Base-by-base conservation (phyloP, 2,329 filamentous ascomycete species). In the Ramularia collo-cygni region DNA sequence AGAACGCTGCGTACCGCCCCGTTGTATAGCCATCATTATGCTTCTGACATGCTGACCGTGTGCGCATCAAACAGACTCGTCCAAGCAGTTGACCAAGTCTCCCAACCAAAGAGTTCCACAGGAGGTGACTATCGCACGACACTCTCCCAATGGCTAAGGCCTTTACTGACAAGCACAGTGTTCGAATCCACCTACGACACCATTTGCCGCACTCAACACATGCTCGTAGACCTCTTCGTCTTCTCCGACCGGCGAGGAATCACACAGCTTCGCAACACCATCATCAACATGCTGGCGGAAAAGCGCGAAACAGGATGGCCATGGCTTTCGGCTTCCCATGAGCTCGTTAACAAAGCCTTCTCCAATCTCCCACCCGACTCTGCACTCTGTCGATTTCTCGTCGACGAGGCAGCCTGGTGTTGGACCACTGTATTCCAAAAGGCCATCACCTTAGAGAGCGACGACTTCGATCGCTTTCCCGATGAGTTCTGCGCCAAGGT, bases 381-480 rank as follows among this genome's bases (percentile, higher is more conserved):
- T 3, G 38, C n/a, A 4, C 17, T 32, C 21, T 33, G 33, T 32
- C 27, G 33, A n/a, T 41, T 31, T 10, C 17, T 41, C 2, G 33
- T 41, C 13, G 38, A 41, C 19, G 27, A 36, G 18, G 38, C 26
- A 4, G 33, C 27, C 10, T 41, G 38, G 38, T 37, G 33, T 7
- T 41, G 32, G 35, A 13, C 26, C 0, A 82, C 85, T 53, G 79
- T 86, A 18, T 64, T 70, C 1, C 78, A 77, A 35, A 78, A 71
- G 1, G 79, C 85, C 54, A n/a, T n/a, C n/a, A n/a, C n/a, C n/a
- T n/a, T n/a, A n/a, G n/a, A n/a, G n/a, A n/a, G n/a, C n/a, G 79
- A 76, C 50, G 70, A 75, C 21, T 64, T 83, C 4, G 67, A 72
- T 0, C 61, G 68, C 19, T 64, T 70, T 13, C 79, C 76, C 0